phyloP scores from a whole-genome alignment of 1,139 yeast genomes.

The Nakaseomyces delphensis region DNA sequence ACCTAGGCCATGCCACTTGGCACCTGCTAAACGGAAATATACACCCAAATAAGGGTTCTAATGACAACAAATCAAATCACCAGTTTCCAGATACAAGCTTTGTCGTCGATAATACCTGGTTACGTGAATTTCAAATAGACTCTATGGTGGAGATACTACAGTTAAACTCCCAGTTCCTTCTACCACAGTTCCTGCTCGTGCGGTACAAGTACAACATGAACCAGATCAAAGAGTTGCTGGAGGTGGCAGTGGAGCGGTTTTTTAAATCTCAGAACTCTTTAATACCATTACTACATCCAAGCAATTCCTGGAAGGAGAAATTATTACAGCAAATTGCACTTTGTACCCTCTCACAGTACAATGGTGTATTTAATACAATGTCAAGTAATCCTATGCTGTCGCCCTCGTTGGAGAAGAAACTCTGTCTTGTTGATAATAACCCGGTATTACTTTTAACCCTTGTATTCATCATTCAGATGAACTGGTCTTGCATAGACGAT shows the following conservation, averaged over 20 bases:
- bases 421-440: conserved; percentile 6
- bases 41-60: neutral
- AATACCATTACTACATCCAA: conserved; percentile 25
- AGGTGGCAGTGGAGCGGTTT: conserved; percentile 16
- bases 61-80: neutral
- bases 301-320: conserved; percentile 13
- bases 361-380: neutral
- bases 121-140: conserved; percentile 5
- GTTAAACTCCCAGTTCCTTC: conserved; percentile 14
- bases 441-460: conserved; percentile 17
- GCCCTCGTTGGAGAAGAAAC: neutral
- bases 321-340: conserved; percentile 8
- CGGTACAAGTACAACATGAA: conserved; percentile 16
- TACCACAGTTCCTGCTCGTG: conserved; percentile 22
- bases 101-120: conserved; percentile 5
- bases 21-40: conserved; percentile 12
- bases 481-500: conserved; percentile 26
- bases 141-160: conserved; percentile 11
- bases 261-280: conserved; percentile 21
- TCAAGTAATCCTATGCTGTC: conserved; percentile 2
- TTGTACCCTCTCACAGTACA: neutral
- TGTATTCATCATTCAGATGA: conserved; percentile 24
- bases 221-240: conserved; percentile 13
- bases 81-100: neutral
- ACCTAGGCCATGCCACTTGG: conserved; percentile 26